Percentiles rank a stretch among this genome's conserved stretches.
Conservation (phyloP, 768 basidiomycete genomes). For the Lentinula boryana region DNA sequence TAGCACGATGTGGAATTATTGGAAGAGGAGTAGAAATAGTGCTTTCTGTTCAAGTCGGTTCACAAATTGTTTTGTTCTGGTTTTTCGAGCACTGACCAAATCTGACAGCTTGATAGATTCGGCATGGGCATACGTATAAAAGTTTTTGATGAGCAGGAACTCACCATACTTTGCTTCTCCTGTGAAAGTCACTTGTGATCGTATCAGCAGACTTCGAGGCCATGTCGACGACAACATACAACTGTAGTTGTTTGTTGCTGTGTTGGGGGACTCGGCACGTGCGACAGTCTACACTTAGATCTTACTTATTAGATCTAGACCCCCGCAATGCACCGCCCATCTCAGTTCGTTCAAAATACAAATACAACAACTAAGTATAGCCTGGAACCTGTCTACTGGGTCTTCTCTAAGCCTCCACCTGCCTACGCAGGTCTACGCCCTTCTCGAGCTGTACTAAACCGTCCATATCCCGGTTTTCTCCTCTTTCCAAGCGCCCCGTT, state of each 20-base stretch:
- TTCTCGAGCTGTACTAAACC: background rate
- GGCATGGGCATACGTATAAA: background rate
- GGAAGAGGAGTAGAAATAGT: background rate
- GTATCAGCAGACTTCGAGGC: background rate
- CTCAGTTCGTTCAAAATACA: background rate
- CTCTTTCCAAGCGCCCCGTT: background rate
- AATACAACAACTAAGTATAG: background rate
- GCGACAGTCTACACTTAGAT: background rate
- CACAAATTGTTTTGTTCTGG: background rate
- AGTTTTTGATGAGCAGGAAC: background rate
- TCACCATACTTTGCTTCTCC: background rate
- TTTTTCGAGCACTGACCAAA: background rate
- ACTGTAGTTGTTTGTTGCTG: too few species aligned
- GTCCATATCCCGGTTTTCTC: background rate
- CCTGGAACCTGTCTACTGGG: background rate
- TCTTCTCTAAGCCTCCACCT: background rate
- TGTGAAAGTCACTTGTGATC: background rate
- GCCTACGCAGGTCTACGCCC: slow-evolving; percentile 1
- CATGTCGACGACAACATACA: too few species aligned
- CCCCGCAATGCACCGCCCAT: background rate
- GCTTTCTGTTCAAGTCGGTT: background rate
- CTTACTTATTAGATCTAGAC: background rate
- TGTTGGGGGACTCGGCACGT: background rate
- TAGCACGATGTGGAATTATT: background rate
- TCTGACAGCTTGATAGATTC: background rate